phyloP scores from a whole-genome alignment of 768 basidiomycete genomes.

The Lactarius akahatsu region DNA sequence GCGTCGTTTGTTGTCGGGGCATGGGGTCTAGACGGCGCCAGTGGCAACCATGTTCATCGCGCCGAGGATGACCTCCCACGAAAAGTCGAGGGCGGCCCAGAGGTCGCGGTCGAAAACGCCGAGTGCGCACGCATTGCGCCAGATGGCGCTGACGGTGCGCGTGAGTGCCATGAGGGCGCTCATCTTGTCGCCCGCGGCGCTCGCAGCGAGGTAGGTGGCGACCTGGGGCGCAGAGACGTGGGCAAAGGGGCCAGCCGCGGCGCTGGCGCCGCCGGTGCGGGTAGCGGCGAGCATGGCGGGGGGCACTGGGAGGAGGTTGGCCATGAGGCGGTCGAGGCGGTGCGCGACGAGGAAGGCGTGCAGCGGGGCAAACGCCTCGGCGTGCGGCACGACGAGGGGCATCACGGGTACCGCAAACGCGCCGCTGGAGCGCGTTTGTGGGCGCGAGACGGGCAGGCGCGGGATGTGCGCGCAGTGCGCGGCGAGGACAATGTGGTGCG shows the following conservation, averaged over 20 bases:
- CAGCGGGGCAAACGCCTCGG: constrained; percentile 63
- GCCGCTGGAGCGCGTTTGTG: constrained; percentile 30
- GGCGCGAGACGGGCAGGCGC: constrained; percentile 42
- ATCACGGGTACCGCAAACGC: constrained; percentile 56
- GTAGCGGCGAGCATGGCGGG: constrained; percentile 33
- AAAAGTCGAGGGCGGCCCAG: constrained; percentile 65
- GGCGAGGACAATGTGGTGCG: constrained; percentile 62
- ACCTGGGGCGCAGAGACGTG: constrained; percentile 31
- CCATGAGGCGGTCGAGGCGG: constrained; percentile 56
- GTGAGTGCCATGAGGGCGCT: constrained; percentile 51
- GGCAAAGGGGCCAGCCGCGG: constrained; percentile 28
- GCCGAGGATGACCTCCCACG: constrained; percentile 66
- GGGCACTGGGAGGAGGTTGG: constrained; percentile 58
- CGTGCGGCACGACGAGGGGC: constrained; percentile 67
- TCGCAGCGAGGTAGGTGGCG: constrained; percentile 29
- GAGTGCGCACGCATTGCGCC: constrained; percentile 70
- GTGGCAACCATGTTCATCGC: constrained; percentile 45
- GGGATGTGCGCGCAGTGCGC: constrained; percentile 59
- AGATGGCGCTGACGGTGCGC: constrained; percentile 58
- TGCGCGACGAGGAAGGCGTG: constrained; percentile 70
- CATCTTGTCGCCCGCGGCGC: constrained; percentile 34
- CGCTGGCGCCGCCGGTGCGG: constrained; percentile 12
- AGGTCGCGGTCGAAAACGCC: constrained; percentile 63
- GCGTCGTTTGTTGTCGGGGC: background rate
- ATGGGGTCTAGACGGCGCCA: constrained; percentile 15